A percentile compares a stretch with the other conserved stretches of the same genome.
Evolutionary conservation across 768 basidiomycete species (phyloP).

Genomic region (Boletus tomentosulus): DNA sequence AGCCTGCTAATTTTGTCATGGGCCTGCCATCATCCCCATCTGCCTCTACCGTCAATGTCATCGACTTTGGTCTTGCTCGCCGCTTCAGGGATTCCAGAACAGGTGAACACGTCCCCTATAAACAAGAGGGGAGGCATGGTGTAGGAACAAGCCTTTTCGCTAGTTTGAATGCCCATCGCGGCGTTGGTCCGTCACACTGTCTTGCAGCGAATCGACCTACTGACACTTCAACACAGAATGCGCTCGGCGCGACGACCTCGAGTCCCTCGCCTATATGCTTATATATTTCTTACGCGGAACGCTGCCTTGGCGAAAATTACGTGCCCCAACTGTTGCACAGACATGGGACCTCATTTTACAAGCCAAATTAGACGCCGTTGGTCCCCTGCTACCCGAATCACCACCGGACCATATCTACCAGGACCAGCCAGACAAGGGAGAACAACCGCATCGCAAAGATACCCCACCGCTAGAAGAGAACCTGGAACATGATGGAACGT

Average conservation of each 20-base stretch:
- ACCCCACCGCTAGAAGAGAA: conserved; percentile 8
- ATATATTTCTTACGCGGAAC: conserved; percentile 77
- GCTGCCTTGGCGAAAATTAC: conserved; percentile 73
- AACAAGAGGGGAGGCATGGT: conserved; percentile 67
- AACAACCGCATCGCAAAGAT: conserved; percentile 1
- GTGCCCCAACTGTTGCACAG: conserved; percentile 57
- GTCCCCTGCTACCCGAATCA: conserved; percentile 15
- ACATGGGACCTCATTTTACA: conserved; percentile 80
- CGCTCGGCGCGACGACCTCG: conserved; percentile 75
- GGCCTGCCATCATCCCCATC: conserved; percentile 57
- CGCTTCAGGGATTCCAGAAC: conserved; percentile 68
- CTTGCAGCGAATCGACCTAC: neutral
- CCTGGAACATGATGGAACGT: conserved; percentile 6
- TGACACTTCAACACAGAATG: conserved; percentile 44
- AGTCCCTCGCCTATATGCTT: conserved; percentile 78
- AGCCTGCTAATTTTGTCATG: conserved; percentile 99
- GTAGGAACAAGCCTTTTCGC: conserved; percentile 79
- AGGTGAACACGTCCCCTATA: conserved; percentile 65
- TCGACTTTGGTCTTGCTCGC: conserved; percentile 83
- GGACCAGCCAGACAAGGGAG: neutral
- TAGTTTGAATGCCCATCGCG: conserved; percentile 70
- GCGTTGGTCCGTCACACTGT: conserved; percentile 50
- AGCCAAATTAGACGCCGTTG: conserved; percentile 60
- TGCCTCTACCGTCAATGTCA: conserved; percentile 80
- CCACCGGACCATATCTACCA: conserved; percentile 14